Base-by-base conservation (phyloP, 495 filamentous ascomycete genomes). In the Platismatia glauca region DNA sequence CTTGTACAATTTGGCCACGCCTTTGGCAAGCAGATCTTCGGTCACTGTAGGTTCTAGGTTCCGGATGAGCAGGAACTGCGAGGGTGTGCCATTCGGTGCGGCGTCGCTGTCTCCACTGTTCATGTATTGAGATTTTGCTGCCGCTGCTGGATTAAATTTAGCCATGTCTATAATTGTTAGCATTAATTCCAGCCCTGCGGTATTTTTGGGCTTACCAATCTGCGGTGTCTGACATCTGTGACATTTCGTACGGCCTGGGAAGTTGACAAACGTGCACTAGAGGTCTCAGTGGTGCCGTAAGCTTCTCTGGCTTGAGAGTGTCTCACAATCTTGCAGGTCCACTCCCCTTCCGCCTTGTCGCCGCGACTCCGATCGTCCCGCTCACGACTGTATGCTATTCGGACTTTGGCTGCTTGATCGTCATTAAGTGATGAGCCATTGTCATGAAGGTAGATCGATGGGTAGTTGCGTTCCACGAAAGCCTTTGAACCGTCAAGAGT, bases 21-120 rank as follows among this genome's bases (percentile, higher is more conserved):
- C 90, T 66, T 86, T 88, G 1, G 89, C 88, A 3, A 95, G 77
- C 16, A 91, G 77, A 62, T 91, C 82, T 71, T 95, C 91, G 22
- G 79, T 88, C 27, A 91, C 86, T 4, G 86, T 83, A 8, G 82
- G 71, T 46, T 91, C 86, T n/a, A 96, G 76, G 20, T 84, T 83
- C 52, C 89, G 83, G 38, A 96, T 77, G 6, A 96, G 80, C 20
- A 96, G 76, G 63, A 92, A 92, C 58, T 94, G 90, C 3, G 89
- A 93, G 2, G 89, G 84, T 7, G 81, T 81, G 55, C 83, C 81
- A 50, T 93, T 86, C 7, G 86, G 82, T 11, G 88, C 86, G 52
- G 84, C 88, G 72, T 95, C 92, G 48, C 88, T 90, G 68, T 91
- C 87, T 27, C 91, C 91, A 59, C 80, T 88, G 62, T 86, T 88